Evolutionary conservation across 1,284 basidiomycete species (phyloP), one percentile per base, ranked within the genome.

Genomic region (Caloboletus inedulis): DNA sequence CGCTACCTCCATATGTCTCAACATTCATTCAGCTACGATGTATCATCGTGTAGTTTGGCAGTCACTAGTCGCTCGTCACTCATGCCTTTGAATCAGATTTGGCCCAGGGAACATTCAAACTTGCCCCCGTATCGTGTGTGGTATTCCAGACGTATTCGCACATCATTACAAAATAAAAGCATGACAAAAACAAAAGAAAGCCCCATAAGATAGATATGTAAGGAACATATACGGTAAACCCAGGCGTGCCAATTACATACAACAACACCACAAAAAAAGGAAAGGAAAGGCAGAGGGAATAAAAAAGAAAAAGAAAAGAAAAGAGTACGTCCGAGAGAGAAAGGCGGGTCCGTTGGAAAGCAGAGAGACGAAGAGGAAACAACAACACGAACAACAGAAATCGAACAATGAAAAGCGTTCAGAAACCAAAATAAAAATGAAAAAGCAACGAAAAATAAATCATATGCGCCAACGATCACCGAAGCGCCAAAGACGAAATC

Each of bases 401-500:
- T 12, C 14, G 4, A 10, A 21, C 19, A n/a, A 21, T 4, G 8
- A 23, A 40, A 30, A 44, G 18, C 12, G 4, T 21, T n/a, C 23
- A 43, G 21, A 43, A 25, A 44, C 13, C 40, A 16, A 9, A 1
- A 21, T 25, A 18, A 18, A 10, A 7, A 13, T 5, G 4, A 25
- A 25, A 46, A 27, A 42, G n/a, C 10, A 39, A 42, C 8, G n/a
- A 39, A 27, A 44, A 35, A 51, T 1, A 37, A 42, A 57, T 29
- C 47, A 55, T 36, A 42, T 40, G 33, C 13, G 16, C 46, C 56
- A 49, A 47, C 14, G 2, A 37, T 60, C 56, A 65, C 30, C 53
- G 49, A 35, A 36, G 33, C 27, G 55, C 31, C 45, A 72, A 60
- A 42, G 69, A 63, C 46, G 74, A 62, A 23, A 79, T 61, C 42